Base-by-base conservation (phyloP, 805 yeast species). In the Yarrowia divulgata region DNA sequence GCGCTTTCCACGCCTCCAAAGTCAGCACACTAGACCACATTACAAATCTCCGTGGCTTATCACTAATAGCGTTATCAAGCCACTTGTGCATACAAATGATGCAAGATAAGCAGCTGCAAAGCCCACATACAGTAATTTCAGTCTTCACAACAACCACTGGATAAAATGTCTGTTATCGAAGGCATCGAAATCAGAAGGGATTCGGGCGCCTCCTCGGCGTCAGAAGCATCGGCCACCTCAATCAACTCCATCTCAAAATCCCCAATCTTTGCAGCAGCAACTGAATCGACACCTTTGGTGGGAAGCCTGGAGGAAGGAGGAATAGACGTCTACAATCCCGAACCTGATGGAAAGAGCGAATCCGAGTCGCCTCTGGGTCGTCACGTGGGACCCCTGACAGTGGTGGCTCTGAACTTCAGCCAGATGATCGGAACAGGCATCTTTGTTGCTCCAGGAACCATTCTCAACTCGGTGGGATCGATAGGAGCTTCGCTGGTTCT, bases 401-500 rank as follows among this genome's bases (percentile, higher is more conserved):
- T 57, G 13, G 63, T 57, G 32, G 63, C 63, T 14, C 63, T 57
- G 37, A 57, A 57, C 14, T 57, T 57, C 37, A 29, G 37, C 8
- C 63, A 57, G 8, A 57, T 57, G 63, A 57, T 57, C 37, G 43
- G 43, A 14, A 40, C 43, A 5, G 43, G 43, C 43, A 40, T 40
- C 8, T 40, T 40, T 16, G 43, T 40, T 7, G 43, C 43, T 14
- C 43, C 43, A 14, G 43, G 43, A 40, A 40, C 63, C 39, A 87
- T 89, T 46, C 88, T 84, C 71, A 75, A 79, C 14, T 77, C 85
- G 52, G 78, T 87, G 4, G 90, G 91, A 5, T 84, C 87, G 14
- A 87, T 88, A 8, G 90, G 90, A 14, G 78, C 83, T 58, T 76
- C 87, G 2, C 76, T 88, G 69, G 73, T 85, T 43, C 76, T 88